phyloP scores from a whole-genome alignment of 805 yeast species.

The Monosporozyma unispora region DNA sequence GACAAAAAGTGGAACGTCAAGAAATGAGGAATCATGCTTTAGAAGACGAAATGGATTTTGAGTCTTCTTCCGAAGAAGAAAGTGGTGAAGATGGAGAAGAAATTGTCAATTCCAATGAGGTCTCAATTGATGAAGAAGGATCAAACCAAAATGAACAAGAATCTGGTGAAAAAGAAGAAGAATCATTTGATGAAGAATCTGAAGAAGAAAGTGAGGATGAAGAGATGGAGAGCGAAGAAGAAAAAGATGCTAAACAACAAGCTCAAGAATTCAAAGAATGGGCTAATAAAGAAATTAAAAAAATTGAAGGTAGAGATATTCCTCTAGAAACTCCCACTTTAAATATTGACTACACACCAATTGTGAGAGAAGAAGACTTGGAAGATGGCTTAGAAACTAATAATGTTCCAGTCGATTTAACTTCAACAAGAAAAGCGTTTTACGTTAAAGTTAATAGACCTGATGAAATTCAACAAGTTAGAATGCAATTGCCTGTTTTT shows the following conservation, averaged over 20 bases:
- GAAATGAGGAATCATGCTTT: slow-evolving; percentile 36
- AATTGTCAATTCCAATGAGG: slow-evolving; percentile 24
- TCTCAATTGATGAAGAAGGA: slow-evolving; percentile 11
- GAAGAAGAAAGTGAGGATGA: slow-evolving; percentile 20
- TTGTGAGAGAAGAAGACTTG: slow-evolving; percentile 59
- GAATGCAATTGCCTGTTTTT: slow-evolving; percentile 77
- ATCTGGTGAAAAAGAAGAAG: slow-evolving; percentile 12
- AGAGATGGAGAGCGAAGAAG: slow-evolving; percentile 10
- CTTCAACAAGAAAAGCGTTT: slow-evolving; percentile 45
- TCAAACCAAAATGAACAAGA: too few species aligned
- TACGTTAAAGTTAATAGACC: slow-evolving; percentile 61
- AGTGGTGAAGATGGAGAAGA: slow-evolving; percentile 20
- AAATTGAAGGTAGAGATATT: slow-evolving; percentile 51
- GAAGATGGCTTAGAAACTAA: slow-evolving; percentile 63
- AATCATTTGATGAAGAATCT: slow-evolving; percentile 13
- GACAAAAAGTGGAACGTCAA: slow-evolving; percentile 41
- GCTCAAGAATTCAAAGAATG: slow-evolving; percentile 75
- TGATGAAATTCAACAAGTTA: slow-evolving; percentile 52
- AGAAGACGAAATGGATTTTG: slow-evolving; percentile 59
- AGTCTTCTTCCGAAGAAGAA: slow-evolving; percentile 30
- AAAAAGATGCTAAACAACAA: slow-evolving; percentile 29
- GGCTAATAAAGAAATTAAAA: slow-evolving; percentile 70
- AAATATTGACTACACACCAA: slow-evolving; percentile 42
- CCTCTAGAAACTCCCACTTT: slow-evolving; percentile 44
- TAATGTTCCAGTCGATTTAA: slow-evolving; percentile 49